Conservation (phyloP, 768 basidiomycete genomes). For the Lyophyllum atratum region DNA sequence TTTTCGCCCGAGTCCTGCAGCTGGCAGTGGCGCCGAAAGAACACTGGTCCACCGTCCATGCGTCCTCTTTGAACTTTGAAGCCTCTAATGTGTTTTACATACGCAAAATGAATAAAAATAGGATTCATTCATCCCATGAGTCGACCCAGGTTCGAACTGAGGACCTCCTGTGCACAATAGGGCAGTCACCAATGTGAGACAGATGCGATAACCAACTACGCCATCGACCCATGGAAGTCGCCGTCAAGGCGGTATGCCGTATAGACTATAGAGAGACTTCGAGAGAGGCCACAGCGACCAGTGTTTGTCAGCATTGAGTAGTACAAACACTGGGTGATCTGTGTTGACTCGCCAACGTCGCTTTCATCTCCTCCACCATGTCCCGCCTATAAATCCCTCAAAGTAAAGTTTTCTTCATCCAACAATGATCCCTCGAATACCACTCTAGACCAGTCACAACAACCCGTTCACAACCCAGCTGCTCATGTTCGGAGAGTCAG, state of each 20-base stretch:
- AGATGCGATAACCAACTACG: conserved; percentile 77
- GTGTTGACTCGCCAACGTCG: neutral
- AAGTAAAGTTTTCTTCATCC: neutral
- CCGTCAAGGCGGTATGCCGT: too few relatives aligned
- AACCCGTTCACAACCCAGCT: neutral
- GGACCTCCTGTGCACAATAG: neutral
- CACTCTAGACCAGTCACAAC: conserved; percentile 1
- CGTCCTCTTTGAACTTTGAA: too few relatives aligned
- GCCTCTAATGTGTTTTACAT: too few relatives aligned
- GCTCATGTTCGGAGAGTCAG: conserved; percentile 82
- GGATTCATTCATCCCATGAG: too few relatives aligned
- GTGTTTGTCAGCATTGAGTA: neutral
- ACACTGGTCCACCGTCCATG: too few relatives aligned
- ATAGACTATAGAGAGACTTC: too few relatives aligned
- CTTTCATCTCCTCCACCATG: conserved; percentile 18
- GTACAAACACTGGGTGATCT: neutral
- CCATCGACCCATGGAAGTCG: conserved; percentile 49
- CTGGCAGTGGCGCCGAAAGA: too few relatives aligned
- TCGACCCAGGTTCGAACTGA: conserved; percentile 1
- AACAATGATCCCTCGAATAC: conserved; percentile 36
- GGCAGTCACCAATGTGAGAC: conserved; percentile 34
- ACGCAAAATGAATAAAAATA: too few relatives aligned
- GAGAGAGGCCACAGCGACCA: too few relatives aligned
- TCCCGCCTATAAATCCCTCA: conserved; percentile 5
- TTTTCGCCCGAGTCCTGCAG: too few relatives aligned